Evolutionary conservation across 306 rosid genomes (phyloP).

Genomic region (Sicyos edulis): DNA sequence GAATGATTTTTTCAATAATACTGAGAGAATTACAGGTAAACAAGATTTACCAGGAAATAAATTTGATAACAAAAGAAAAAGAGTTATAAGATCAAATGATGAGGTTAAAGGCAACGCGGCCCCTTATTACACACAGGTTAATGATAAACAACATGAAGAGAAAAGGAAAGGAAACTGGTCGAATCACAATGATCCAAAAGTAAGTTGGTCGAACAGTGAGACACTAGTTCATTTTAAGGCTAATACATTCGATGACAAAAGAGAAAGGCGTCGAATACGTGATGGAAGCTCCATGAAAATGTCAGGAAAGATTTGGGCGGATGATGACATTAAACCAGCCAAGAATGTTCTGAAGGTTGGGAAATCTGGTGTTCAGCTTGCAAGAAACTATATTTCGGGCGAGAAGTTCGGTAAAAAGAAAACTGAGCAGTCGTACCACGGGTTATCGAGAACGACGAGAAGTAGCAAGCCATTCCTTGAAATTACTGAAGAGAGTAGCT

Average conservation of each 20-base stretch:
- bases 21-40: slow-evolving; percentile 11
- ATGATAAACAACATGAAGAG: slow-evolving; percentile 26
- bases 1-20: slow-evolving; percentile 20
- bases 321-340: slow-evolving; percentile 22
- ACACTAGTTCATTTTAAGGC: not conserved
- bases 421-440: slow-evolving; percentile 24
- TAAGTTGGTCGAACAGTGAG: not conserved
- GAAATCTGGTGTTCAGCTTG: slow-evolving; percentile 29
- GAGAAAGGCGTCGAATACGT: slow-evolving; percentile 5
- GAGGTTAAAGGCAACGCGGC: slow-evolving; percentile 29
- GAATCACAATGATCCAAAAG: too few relatives aligned
- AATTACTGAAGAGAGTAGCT: slow-evolving; percentile 30
- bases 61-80: slow-evolving; percentile 22
- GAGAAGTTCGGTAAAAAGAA: slow-evolving; percentile 27
- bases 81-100: slow-evolving; percentile 23
- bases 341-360: slow-evolving; percentile 22
- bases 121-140: slow-evolving; percentile 22
- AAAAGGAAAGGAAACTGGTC: slow-evolving; percentile 23
- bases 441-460: slow-evolving; percentile 29
- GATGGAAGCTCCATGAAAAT: slow-evolving; percentile 26
- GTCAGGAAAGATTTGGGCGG: slow-evolving; percentile 16
- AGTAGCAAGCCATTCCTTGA: slow-evolving; percentile 25
- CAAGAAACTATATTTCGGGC: slow-evolving; percentile 27
- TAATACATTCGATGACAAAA: slow-evolving; percentile 4
- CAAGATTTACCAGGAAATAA: slow-evolving; percentile 19